A percentile compares a stretch with the other conserved stretches of the same genome.
Conservation (phyloP, 768 basidiomycete species). For the Phlebiopsis flavidoalba region DNA sequence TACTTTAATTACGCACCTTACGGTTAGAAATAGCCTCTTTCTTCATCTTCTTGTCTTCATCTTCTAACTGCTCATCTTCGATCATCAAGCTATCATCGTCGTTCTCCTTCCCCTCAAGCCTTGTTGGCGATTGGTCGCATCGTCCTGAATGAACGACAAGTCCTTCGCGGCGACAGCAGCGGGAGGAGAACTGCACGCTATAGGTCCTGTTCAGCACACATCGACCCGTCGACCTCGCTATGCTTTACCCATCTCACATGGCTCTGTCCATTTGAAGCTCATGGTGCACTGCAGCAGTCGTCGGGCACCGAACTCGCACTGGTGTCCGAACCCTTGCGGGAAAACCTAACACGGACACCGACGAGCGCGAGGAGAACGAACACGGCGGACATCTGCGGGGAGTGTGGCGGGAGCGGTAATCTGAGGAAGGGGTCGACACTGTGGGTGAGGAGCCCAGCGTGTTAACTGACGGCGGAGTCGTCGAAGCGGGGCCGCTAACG, state of each 20-base stretch:
- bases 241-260: conserved; percentile 9
- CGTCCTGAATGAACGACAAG: neutral
- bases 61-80: conserved; percentile 1
- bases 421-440: conserved; percentile 44
- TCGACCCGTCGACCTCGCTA: conserved; percentile 11
- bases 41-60: conserved; percentile 41
- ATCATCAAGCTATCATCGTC: conserved; percentile 23
- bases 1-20: conserved; percentile 49
- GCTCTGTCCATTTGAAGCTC: conserved; percentile 29
- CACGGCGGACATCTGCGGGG: conserved; percentile 65
- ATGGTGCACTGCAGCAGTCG: conserved; percentile 40
- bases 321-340: conserved; percentile 32
- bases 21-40: conserved; percentile 82
- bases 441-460: conserved; percentile 15
- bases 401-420: conserved; percentile 62
- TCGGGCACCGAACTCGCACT: conserved; percentile 34
- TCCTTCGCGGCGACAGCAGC: neutral
- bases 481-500: conserved; percentile 17
- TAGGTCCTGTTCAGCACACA: conserved; percentile 12
- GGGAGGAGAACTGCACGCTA: conserved; percentile 12
- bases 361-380: conserved; percentile 79
- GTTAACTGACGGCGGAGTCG: conserved; percentile 23
- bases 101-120: conserved; percentile 5
- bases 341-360: conserved; percentile 35
- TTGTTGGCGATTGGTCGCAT: conserved; percentile 9